Percentiles rank a stretch among this genome's conserved stretches.
Conservation (phyloP, 1,284 basidiomycete genomes). For the Earliella scabrosa region DNA sequence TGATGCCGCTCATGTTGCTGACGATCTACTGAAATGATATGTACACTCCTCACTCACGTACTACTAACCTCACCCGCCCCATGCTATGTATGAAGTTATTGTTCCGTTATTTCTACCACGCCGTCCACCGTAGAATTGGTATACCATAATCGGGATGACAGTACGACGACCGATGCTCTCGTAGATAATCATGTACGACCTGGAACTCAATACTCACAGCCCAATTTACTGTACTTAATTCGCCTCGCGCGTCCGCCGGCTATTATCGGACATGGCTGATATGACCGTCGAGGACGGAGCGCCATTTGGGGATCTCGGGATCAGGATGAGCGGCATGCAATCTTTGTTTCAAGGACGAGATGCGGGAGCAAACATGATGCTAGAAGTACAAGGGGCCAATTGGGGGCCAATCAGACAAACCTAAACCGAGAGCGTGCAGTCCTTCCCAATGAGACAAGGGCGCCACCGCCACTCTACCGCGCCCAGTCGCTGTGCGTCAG, state of each 20-base stretch:
- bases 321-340: no score
- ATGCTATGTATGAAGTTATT: conserved; percentile 19
- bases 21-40: not conserved
- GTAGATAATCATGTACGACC: not conserved
- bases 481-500: conserved; percentile 26
- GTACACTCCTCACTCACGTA: not conserved
- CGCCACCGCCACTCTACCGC: conserved; percentile 7
- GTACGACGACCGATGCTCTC: not conserved
- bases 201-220: not conserved
- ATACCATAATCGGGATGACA: conserved; percentile 8
- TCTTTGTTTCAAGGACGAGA: no score
- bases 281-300: no score
- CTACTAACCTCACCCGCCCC: not conserved
- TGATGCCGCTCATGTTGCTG: conserved; percentile 10
- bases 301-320: no score
- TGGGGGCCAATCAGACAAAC: not conserved
- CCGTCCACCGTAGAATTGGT: conserved; percentile 14
- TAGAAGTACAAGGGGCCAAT: not conserved
- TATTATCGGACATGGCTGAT: no score
- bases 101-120: conserved; percentile 4
- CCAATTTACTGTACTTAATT: no score
- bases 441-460: no score
- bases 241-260: no score
- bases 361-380: no score
- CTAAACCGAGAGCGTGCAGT: not conserved